Evolutionary conservation across 106 monocot species (phyloP).

Genomic region (Platanthera zijinensis): DNA sequence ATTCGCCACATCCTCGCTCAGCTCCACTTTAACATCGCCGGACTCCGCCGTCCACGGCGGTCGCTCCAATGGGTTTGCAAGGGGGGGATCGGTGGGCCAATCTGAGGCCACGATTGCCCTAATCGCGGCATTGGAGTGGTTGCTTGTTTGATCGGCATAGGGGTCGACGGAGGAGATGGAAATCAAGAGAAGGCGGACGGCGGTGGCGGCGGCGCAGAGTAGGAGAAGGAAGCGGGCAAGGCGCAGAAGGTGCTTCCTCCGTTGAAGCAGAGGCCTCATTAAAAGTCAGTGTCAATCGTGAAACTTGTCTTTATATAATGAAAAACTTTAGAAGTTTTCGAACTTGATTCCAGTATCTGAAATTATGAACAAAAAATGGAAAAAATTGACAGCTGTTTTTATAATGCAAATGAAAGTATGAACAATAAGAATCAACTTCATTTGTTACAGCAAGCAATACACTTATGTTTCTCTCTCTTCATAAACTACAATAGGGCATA

Average conservation of each 20-base stretch:
- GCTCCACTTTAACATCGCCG: not conserved
- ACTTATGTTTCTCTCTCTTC: too few species aligned
- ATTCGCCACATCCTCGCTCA: slow-evolving; percentile 1
- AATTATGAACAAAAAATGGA: too few species aligned
- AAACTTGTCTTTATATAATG: too few species aligned
- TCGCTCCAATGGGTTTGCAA: not conserved
- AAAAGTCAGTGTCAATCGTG: too few species aligned
- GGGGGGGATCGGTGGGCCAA: not conserved
- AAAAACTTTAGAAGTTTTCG: too few species aligned
- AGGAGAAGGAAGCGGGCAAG: slow-evolving; percentile 13
- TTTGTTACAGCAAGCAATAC: too few species aligned
- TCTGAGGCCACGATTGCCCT: not conserved
- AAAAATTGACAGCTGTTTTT: too few species aligned
- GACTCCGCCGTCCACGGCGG: not conserved
- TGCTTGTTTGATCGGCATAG: not conserved
- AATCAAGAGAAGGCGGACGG: slow-evolving; percentile 18
- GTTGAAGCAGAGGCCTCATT: not conserved
- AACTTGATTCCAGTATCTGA: too few species aligned
- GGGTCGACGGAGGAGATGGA: slow-evolving; percentile 4
- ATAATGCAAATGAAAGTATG: too few species aligned
- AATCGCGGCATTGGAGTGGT: not conserved
- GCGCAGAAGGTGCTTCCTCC: not conserved
- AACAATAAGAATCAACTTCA: too few species aligned
- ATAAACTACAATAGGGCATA: too few species aligned
- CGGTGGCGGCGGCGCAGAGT: slow-evolving; percentile 3